Conservation (phyloP, 2,329 filamentous ascomycete genomes). For the Berkeleyomyces rouxiae region DNA sequence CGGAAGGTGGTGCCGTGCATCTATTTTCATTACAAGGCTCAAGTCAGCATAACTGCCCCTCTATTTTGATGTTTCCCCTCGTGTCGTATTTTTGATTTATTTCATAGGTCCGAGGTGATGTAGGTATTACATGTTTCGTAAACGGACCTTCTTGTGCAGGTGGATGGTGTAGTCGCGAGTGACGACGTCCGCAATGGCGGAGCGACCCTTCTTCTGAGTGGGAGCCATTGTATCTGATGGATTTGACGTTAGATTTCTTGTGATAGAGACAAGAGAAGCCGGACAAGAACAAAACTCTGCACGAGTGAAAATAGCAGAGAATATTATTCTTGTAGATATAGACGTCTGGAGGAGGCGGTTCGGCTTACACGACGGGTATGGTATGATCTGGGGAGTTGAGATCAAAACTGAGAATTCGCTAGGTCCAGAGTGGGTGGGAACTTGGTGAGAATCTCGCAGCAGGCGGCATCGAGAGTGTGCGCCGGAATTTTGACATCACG, state of each 20-base stretch:
- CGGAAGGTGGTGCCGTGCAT: slow-evolving; percentile 97
- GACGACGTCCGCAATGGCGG: slow-evolving; percentile 97
- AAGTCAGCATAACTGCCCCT: slow-evolving; percentile 21
- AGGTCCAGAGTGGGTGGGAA: slow-evolving; percentile 14
- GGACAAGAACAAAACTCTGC: slow-evolving; percentile 12
- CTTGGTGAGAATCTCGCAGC: slow-evolving; percentile 14
- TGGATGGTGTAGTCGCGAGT: slow-evolving; percentile 99
- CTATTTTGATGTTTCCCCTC: slow-evolving; percentile 1
- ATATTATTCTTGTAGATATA: slow-evolving; percentile 5
- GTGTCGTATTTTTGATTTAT: not conserved
- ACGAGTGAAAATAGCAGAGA: slow-evolving; percentile 1
- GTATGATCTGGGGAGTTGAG: slow-evolving; percentile 14
- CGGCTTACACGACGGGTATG: slow-evolving; percentile 14
- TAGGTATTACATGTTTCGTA: not conserved
- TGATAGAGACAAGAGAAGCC: slow-evolving; percentile 11
- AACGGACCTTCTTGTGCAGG: slow-evolving; percentile 74
- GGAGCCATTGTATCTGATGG: slow-evolving; percentile 46
- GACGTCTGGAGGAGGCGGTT: slow-evolving; percentile 3
- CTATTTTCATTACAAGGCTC: slow-evolving; percentile 30
- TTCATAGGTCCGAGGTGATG: not conserved
- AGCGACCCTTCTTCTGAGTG: slow-evolving; percentile 61
- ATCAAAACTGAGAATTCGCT: slow-evolving; percentile 14
- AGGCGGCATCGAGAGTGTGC: slow-evolving; percentile 11
- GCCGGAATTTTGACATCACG: slow-evolving; percentile 11
- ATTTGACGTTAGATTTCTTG: slow-evolving; percentile 16